These are phyloP conservation scores for Mycena belliarum DNA, from an alignment of 768 basidiomycete species.

Conservation along the genomic window DNA sequence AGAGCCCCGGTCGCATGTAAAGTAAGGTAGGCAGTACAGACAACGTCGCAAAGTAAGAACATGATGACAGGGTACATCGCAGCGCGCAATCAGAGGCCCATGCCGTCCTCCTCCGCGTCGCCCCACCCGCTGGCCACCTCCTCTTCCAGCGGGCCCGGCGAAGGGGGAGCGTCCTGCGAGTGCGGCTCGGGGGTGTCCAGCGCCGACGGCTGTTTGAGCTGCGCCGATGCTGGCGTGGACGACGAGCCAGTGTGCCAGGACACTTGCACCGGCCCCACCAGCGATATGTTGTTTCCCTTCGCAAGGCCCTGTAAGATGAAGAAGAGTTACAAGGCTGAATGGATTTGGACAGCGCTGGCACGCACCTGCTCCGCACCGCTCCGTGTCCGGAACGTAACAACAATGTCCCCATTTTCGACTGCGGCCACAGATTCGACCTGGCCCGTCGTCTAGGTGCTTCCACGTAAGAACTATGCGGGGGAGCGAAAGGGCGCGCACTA, in stretches of 20 bases:
- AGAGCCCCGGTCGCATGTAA: not conserved
- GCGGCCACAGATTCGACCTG: conserved; percentile 67
- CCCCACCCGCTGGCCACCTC: conserved; percentile 76
- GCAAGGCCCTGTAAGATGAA: conserved; percentile 61
- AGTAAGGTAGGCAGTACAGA: not conserved
- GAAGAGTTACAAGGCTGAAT: conserved; percentile 5
- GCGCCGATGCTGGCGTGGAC: conserved; percentile 23
- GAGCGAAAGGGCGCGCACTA: conserved; percentile 15
- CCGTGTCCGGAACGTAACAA: conserved; percentile 73
- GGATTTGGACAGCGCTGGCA: not conserved
- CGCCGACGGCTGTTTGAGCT: conserved; percentile 14
- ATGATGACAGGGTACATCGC: not conserved
- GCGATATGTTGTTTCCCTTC: conserved; percentile 68
- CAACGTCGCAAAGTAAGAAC: not conserved
- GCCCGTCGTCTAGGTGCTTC: conserved; percentile 51
- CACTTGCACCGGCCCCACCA: conserved; percentile 64
- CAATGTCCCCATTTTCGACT: conserved; percentile 54
- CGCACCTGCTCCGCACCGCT: conserved; percentile 74
- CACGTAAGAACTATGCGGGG: conserved; percentile 8
- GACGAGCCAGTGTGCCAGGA: conserved; percentile 57
- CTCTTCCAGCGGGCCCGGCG: conserved; percentile 43
- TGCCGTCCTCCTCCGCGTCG: conserved; percentile 65
- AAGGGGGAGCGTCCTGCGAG: conserved; percentile 30
- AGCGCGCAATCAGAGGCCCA: conserved; percentile 52
- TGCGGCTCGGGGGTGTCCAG: conserved; percentile 15